Evolutionary conservation across 164 flowering plant genomes (phyloP).

Genomic region (Annona squamosa): DNA sequence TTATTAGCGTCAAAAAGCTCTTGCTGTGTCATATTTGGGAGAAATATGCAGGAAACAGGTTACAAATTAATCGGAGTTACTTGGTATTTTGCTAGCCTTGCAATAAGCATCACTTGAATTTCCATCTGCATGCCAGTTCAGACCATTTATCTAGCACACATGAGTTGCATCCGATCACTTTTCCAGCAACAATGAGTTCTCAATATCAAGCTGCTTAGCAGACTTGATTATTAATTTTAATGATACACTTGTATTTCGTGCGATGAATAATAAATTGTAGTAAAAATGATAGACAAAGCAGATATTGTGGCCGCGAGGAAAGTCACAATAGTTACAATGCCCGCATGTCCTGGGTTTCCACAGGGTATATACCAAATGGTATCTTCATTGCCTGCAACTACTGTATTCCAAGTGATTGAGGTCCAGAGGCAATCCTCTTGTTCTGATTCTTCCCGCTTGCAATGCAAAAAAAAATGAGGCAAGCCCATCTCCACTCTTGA

Average conservation of each 20-base stretch:
- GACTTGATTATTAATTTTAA: no score
- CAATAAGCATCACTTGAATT: no score
- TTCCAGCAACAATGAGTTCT: background rate
- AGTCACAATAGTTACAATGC: constrained; percentile 51
- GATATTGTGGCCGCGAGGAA: constrained; percentile 48
- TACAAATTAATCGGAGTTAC: no score
- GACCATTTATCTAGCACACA: no score
- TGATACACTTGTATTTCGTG: background rate
- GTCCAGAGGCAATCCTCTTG: constrained; percentile 25
- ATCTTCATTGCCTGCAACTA: constrained; percentile 7
- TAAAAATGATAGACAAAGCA: constrained; percentile 36
- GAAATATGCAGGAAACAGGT: no score
- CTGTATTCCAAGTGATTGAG: constrained; percentile 4
- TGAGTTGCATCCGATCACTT: no score
- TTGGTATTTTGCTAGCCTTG: no score
- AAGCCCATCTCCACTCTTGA: constrained; percentile 40
- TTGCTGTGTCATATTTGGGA: no score
- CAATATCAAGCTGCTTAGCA: no score
- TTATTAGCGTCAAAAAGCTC: no score
- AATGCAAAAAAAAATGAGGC: constrained; percentile 47
- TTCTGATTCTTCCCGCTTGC: constrained; percentile 12
- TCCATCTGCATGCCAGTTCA: no score
- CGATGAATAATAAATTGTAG: constrained; percentile 29
- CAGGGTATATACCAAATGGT: constrained; percentile 57
- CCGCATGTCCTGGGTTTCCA: constrained; percentile 47